Base-by-base conservation (phyloP, 2,329 filamentous ascomycete genomes). In the Capronia coronata region DNA sequence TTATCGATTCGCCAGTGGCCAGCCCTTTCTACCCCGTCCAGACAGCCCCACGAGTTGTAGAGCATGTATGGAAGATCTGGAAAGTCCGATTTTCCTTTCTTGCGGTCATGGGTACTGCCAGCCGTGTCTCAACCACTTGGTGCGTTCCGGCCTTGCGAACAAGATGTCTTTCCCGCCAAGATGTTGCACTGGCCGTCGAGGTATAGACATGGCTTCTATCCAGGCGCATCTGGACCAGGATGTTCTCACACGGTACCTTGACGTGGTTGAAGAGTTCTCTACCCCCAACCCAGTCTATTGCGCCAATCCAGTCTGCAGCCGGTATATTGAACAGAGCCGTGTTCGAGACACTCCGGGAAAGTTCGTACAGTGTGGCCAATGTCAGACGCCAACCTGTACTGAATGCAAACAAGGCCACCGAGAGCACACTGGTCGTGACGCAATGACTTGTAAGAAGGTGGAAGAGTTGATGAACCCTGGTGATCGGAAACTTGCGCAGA, bases 21-120 rank as follows among this genome's bases (percentile, higher is more conserved):
- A 32, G 3, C 29, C 7, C 29, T 9, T 9, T n/a, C 6, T 10
- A 6, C 5, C 25, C 25, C 25, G 10, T 27, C 25, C 10, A 6
- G 25, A 27, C 5, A 10, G 25, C 25, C n/a, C 22, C 19, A 18
- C 22, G 2, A 8, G 2, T 5, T 52, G 50, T 25, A 34, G 37
- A 35, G 41, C 46, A 35, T 52, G 50, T 21, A n/a, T 39, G 25
- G 50, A 52, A 7, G 1, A 10, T 6, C 5, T 42, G 27, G 6
- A 29, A 3, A 23, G 9, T 11, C 39, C 29, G 6, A 51, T 54
- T 13, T 35, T 3, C 14, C 48, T 51, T 2, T 27, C 13, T 34
- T 54, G 51, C 38, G 51, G 48, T 3, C 47, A 54, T 35, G 8
- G n/a, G 7, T 54, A 43, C 29, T 54, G 51, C 27, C 32, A 19